Evolutionary conservation across 1,284 basidiomycete species (phyloP).

Genomic region (Gomphus bonarii): DNA sequence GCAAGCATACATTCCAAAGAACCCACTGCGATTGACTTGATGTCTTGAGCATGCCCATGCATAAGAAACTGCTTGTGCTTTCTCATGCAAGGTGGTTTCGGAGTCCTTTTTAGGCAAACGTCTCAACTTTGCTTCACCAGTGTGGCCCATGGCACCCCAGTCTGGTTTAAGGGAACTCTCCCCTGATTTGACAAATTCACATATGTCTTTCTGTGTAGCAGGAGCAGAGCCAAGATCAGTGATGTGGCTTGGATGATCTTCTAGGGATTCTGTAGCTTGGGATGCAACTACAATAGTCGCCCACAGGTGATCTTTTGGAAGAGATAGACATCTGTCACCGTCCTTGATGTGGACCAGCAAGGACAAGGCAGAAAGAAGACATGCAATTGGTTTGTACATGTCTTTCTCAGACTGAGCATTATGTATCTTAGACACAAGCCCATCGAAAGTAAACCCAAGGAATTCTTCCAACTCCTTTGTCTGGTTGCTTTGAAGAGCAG

Average conservation of each 20-base stretch:
- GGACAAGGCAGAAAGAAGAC: not conserved
- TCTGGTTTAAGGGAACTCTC: too few relatives aligned
- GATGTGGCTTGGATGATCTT: not conserved
- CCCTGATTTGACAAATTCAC: not conserved
- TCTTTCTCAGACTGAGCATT: not conserved
- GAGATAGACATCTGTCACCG: not conserved
- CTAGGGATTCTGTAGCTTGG: not conserved
- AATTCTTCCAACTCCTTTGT: not conserved
- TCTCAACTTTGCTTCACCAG: not conserved
- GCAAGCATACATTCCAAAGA: too few relatives aligned
- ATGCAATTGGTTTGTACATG: not conserved
- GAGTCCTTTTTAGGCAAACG: not conserved
- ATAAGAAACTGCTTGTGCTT: too few relatives aligned
- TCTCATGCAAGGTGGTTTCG: too few relatives aligned
- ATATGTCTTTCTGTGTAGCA: not conserved
- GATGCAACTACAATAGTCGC: not conserved
- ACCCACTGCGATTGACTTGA: not conserved
- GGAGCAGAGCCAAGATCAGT: not conserved
- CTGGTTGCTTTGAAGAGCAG: not conserved
- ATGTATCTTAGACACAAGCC: not conserved
- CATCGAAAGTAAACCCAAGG: not conserved
- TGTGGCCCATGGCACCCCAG: not conserved
- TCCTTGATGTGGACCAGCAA: not conserved
- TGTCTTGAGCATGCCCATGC: not conserved
- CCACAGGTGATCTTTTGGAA: not conserved